Evolutionary conservation across 768 basidiomycete species (phyloP), one percentile per base, ranked within the genome.

Genomic region (Tricholoma terreum): DNA sequence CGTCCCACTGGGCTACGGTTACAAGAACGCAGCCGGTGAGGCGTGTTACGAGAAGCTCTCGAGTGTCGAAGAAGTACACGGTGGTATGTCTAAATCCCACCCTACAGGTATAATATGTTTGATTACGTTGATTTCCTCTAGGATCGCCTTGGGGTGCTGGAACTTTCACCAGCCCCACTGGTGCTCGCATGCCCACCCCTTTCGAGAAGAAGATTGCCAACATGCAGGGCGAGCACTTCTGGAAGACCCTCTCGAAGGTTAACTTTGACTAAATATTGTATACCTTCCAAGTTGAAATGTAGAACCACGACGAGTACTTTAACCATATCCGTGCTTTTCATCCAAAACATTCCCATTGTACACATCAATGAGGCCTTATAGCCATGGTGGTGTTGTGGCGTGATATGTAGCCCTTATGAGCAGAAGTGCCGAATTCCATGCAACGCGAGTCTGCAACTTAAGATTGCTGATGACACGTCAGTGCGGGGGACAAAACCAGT

Each of bases 71-170:
- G 85, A 86, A 67, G 79, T 81, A 33, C 85, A 80, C 55, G 87
- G 87, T 59, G 85, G 86, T 84, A 68, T 21, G 80, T 73, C 3
- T 53, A 8, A 17, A 9, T 9, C 43, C 50, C 14, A 9, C 49
- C 17, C 40, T 30, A n/a, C 38, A 9, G 30, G 35, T 19, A 12
- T 24, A 10, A 7, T 4, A 21, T 27, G 3, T 15, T 42, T 49
- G 35, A 24, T 54, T 12, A 34, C 36, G 50, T 22, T n/a, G 21
- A 11, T 31, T 63, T 35, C 31, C 38, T 51, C 31, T 54, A 86
- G 89, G 89, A 45, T 86, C 87, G 17, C 81, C 92, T 0, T 94
- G 86, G 83, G 92, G 92, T 61, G 85, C 89, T n/a, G 90, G 87
- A 46, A 87, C 87, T 31, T 75, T 82, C 62, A 77, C 86, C 11